A percentile compares a stretch with the other conserved stretches of the same genome.
These are phyloP conservation scores for Chionographis japonica DNA, from an alignment of 106 monocot species.

Conservation along the genomic window DNA sequence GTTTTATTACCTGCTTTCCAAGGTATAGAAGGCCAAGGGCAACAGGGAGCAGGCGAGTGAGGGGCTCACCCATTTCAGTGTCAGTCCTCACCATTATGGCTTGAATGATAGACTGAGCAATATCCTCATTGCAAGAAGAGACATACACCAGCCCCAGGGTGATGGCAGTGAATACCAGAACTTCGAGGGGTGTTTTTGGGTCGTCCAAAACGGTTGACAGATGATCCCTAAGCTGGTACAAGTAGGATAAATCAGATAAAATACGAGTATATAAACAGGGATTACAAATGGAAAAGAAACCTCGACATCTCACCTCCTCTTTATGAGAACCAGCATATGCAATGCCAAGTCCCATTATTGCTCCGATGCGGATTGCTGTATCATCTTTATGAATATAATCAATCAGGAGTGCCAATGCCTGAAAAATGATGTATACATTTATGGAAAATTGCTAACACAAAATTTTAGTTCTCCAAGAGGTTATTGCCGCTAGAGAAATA, in stretches of 20 bases:
- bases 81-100: slow-evolving; percentile 93
- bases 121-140: slow-evolving; percentile 93
- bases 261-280: not conserved
- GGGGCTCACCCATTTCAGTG: slow-evolving; percentile 69
- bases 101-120: slow-evolving; percentile 86
- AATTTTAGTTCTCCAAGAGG: not conserved
- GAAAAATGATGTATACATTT: not conserved
- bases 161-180: slow-evolving; percentile 86
- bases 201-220: slow-evolving; percentile 60
- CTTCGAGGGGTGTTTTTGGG: slow-evolving; percentile 72
- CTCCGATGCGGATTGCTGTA: slow-evolving; percentile 72
- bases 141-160: slow-evolving; percentile 82
- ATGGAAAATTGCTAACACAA: not conserved
- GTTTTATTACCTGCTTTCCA: slow-evolving; percentile 80
- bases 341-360: slow-evolving; percentile 95
- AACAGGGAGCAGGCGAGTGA: slow-evolving; percentile 86
- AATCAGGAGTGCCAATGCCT: slow-evolving; percentile 83
- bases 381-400: slow-evolving; percentile 88
- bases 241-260: slow-evolving; percentile 6
- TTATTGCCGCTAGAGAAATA: not conserved
- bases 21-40: slow-evolving; percentile 98
- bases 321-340: slow-evolving; percentile 97
- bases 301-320: slow-evolving; percentile 56
- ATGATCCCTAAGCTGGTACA: slow-evolving; percentile 53
- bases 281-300: not conserved